Evolutionary conservation across 441 rosid species (phyloP).

Genomic region (Croton setiger): DNA sequence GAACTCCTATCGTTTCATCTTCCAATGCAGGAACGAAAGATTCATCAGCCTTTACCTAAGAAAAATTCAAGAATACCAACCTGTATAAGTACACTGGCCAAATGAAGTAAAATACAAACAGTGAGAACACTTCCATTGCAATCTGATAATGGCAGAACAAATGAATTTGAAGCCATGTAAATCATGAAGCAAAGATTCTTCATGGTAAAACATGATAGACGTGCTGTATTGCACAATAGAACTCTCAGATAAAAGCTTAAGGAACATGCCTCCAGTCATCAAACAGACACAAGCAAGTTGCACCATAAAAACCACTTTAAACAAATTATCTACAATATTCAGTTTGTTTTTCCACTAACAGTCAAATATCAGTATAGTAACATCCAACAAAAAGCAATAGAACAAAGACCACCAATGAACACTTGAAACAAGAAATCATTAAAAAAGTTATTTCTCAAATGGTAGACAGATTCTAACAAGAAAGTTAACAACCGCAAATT

Average conservation of each 20-base stretch:
- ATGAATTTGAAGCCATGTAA: background rate
- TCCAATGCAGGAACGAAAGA: constrained; percentile 33
- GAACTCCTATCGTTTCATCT: constrained; percentile 46
- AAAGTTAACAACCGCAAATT: background rate
- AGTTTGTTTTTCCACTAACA: too few relatives aligned
- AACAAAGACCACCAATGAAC: background rate
- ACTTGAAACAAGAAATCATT: background rate
- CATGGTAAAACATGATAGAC: background rate
- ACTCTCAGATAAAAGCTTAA: background rate
- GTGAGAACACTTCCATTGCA: background rate
- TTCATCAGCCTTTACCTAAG: constrained; percentile 44
- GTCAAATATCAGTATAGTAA: too few relatives aligned
- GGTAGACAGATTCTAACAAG: background rate
- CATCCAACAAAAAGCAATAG: background rate
- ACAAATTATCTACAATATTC: background rate
- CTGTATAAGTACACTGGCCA: background rate
- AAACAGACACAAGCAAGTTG: background rate
- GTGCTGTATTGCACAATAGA: background rate
- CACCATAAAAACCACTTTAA: background rate
- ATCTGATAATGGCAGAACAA: background rate
- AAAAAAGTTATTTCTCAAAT: background rate
- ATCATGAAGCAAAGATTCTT: background rate
- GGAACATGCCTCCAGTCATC: background rate
- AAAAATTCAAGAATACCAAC: background rate
- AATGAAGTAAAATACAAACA: background rate